Percentiles rank a stretch among this genome's conserved stretches.
phyloP scores from a whole-genome alignment of 2,329 filamentous ascomycete species.

The Pseudogymnoascus sp. region DNA sequence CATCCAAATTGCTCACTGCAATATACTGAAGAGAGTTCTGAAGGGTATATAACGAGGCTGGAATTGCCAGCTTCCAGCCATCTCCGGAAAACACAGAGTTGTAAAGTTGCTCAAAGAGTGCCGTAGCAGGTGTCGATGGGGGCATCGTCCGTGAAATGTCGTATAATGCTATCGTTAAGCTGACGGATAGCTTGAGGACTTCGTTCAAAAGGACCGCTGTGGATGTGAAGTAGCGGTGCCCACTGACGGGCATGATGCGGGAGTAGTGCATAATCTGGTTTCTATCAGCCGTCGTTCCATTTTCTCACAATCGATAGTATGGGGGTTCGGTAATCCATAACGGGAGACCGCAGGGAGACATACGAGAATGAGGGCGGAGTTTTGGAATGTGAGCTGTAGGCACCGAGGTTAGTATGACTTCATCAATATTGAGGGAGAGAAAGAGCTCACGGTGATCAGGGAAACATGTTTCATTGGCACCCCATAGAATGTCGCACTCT shows the following conservation, averaged over 20 bases:
- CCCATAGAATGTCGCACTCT: conserved; percentile 36
- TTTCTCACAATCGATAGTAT: conserved; percentile 8
- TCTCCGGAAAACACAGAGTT: conserved; percentile 79
- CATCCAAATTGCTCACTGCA: conserved; percentile 82
- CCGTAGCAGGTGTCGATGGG: conserved; percentile 70
- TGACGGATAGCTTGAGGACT: conserved; percentile 80
- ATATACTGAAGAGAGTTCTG: conserved; percentile 94
- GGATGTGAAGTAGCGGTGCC: conserved; percentile 85
- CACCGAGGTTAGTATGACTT: conserved; percentile 22
- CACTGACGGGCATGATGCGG: conserved; percentile 80
- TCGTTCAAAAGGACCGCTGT: conserved; percentile 94
- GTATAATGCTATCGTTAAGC: conserved; percentile 78
- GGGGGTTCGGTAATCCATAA: neutral
- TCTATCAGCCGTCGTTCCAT: neutral
- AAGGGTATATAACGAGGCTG: conserved; percentile 79
- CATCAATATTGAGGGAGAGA: conserved; percentile 18
- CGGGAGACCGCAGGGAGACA: conserved; percentile 18
- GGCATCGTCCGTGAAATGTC: conserved; percentile 74
- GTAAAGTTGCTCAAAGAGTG: conserved; percentile 72
- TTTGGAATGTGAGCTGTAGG: conserved; percentile 67
- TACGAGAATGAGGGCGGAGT: conserved; percentile 70
- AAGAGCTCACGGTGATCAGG: conserved; percentile 50
- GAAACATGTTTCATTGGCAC: conserved; percentile 63
- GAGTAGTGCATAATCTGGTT: conserved; percentile 86
- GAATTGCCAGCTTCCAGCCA: conserved; percentile 90